Evolutionary conservation across 2,329 filamentous ascomycete genomes (phyloP), one percentile per base, ranked within the genome.

Genomic region (Paecilomyces dactylethromorphus): DNA sequence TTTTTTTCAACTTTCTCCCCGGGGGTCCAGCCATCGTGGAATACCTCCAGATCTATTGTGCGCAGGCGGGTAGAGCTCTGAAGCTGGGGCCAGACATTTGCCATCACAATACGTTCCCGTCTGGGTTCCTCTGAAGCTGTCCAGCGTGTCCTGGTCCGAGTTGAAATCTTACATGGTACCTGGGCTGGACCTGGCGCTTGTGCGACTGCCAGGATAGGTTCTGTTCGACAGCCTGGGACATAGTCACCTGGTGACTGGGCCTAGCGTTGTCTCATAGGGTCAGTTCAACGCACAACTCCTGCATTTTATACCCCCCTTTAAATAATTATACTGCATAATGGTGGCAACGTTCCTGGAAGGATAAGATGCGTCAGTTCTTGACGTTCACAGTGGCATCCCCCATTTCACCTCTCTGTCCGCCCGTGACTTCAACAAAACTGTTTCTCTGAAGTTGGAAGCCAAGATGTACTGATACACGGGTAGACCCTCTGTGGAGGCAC

Each of bases 321-420:
- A n/a, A 45, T 18, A 18, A 18, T 18, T 45, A 45, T 45, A 45
- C n/a, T 21, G 39, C n/a, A 45, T 10, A 15, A 33, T 45, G n/a
- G 39, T 7, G n/a, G 35, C n/a, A 7, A 13, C n/a, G 35, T 39
- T 13, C 35, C 35, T 39, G 35, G 35, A 13, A 39, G 35, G 35
- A 39, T 15, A 39, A 4, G 7, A 39, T 11, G 35, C n/a, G 35
- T 39, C 35, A 39, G 13, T n/a, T 13, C 35, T 39, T 39, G 35
- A 39, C n/a, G n/a, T 39, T n/a, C 13, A 39, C 35, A 10, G 39
- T 18, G 18, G 39, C 39, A 18, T 18, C 18, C n/a, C 39, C 15
- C 39, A 45, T 45, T 26, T 49, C 58, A 54, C 60, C 60, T 59
- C 33, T 58, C 60, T 58, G 58, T 61, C 60, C 54, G 33, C 33